Evolutionary conservation across 129 eudicot genomes (phyloP).

Genomic region (Glebionis coronaria): DNA sequence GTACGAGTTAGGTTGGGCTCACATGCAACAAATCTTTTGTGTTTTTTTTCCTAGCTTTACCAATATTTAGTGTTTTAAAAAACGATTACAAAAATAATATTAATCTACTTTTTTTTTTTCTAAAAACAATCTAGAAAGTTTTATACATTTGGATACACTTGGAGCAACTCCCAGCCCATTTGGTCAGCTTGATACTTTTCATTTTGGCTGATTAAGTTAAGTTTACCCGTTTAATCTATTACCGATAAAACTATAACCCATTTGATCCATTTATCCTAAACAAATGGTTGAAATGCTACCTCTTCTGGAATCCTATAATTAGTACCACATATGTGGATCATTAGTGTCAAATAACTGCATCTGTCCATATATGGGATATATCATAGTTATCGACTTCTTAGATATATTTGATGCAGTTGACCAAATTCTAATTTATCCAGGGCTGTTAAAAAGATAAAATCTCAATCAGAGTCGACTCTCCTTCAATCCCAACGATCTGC

Average conservation of each 20-base stretch:
- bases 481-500: constrained; percentile 60
- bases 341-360: constrained; percentile 5
- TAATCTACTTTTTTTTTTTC: background rate
- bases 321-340: background rate
- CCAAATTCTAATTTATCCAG: constrained; percentile 35
- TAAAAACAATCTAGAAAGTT: no score
- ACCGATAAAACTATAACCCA: background rate
- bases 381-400: constrained; percentile 5
- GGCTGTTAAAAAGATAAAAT: constrained; percentile 62
- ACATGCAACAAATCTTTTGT: no score
- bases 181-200: background rate
- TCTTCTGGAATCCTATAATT: background rate
- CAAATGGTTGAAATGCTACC: background rate
- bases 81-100: no score
- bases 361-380: constrained; percentile 8
- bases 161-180: background rate
- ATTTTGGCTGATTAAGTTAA: background rate
- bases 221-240: no score
- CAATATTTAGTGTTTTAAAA: no score
- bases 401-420: constrained; percentile 11
- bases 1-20: no score
- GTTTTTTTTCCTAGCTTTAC: no score
- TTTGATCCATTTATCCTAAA: background rate
- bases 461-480: constrained; percentile 75
- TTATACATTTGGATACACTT: background rate